Evolutionary conservation across 2,329 filamentous ascomycete species (phyloP).

Genomic region (Talaromyces funiculosus): DNA sequence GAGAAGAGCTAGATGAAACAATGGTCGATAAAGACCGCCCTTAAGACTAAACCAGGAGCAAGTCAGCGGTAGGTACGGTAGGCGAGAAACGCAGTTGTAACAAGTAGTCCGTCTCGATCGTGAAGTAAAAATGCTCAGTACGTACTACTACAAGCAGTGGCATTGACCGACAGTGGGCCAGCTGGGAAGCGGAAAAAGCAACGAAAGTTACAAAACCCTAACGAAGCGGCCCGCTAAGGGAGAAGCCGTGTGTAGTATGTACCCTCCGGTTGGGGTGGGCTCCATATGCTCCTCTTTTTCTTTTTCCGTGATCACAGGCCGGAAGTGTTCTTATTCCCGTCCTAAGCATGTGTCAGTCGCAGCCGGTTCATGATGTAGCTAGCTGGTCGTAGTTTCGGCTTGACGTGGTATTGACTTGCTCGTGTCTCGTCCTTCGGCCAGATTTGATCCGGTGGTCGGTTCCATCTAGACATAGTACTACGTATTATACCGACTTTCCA

Average conservation of each 20-base stretch:
- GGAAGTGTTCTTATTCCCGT: not conserved
- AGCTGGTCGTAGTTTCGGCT: not conserved
- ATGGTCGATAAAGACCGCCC: not conserved
- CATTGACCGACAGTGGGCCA: not conserved
- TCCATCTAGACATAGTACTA: too few species aligned
- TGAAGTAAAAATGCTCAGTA: too few species aligned
- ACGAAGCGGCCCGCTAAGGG: conserved; percentile 9
- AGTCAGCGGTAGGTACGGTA: not conserved
- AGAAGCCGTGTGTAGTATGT: not conserved
- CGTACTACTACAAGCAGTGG: not conserved
- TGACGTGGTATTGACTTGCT: not conserved
- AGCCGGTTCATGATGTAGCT: not conserved
- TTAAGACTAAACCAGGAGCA: not conserved
- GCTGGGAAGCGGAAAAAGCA: not conserved
- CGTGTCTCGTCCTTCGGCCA: not conserved
- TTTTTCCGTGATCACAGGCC: not conserved
- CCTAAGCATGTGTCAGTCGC: not conserved
- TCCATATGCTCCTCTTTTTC: not conserved
- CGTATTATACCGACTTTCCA: too few species aligned
- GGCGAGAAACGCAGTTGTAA: not conserved
- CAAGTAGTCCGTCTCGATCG: not conserved
- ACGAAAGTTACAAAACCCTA: not conserved
- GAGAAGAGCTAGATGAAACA: not conserved
- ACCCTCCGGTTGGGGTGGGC: conserved; percentile 3
- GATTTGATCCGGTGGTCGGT: not conserved